Conservation (phyloP, 2,329 filamentous ascomycete species). For the Clonostachys byssicola region DNA sequence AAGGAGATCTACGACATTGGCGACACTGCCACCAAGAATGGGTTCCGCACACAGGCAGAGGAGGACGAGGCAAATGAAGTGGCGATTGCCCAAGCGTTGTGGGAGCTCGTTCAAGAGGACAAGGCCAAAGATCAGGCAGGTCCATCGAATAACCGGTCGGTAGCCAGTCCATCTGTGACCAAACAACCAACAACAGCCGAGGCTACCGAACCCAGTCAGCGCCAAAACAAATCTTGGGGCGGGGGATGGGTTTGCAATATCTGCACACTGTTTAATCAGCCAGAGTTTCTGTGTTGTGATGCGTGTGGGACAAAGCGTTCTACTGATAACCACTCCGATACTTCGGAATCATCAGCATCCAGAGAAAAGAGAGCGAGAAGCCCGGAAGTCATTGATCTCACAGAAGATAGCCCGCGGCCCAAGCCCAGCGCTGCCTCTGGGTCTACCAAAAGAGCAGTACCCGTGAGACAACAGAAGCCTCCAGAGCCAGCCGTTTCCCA, state of each 20-base stretch:
- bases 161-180: neutral
- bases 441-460: neutral
- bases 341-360: conserved; percentile 5
- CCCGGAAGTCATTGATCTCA: conserved; percentile 23
- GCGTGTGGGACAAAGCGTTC: conserved; percentile 45
- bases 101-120: conserved; percentile 84
- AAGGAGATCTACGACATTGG: conserved; percentile 61
- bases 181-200: neutral
- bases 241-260: conserved; percentile 45
- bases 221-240: neutral
- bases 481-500: conserved; percentile 13
- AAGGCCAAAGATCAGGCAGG: conserved; percentile 45
- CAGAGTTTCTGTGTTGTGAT: conserved; percentile 47
- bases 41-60: conserved; percentile 79
- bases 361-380: conserved; percentile 8
- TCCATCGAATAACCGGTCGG: conserved; percentile 1
- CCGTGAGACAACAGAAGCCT: neutral
- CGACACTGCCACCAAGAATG: conserved; percentile 61
- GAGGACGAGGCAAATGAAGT: conserved; percentile 86
- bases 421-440: neutral
- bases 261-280: conserved; percentile 55
- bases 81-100: conserved; percentile 80
- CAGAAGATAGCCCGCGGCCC: conserved; percentile 19
- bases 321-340: neutral
- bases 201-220: neutral